Evolutionary conservation across 306 rosid genomes (phyloP).

Genomic region (Purshia tridentata): DNA sequence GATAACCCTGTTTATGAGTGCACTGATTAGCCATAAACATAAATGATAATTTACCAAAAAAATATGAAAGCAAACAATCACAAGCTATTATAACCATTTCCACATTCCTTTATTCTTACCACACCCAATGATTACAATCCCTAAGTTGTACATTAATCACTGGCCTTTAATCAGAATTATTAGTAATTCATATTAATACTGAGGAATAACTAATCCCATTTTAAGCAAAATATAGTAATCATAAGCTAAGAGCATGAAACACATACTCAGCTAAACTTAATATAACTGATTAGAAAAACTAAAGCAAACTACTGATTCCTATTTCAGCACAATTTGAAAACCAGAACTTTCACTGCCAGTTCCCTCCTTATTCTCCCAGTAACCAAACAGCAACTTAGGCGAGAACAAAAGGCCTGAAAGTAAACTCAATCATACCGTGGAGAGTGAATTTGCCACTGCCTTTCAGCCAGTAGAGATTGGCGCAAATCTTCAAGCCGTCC

Average conservation of each 20-base stretch:
- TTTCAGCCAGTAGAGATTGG: slow-evolving; percentile 86
- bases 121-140: neutral
- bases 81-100: neutral
- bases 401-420: neutral
- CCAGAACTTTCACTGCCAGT: neutral
- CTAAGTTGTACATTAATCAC: neutral
- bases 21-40: slow-evolving; percentile 21
- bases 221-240: neutral
- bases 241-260: neutral
- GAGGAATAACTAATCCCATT: slow-evolving; percentile 4
- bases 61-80: neutral
- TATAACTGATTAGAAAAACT: neutral
- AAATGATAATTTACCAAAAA: neutral
- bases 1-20: slow-evolving; percentile 50
- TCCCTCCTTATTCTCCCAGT: neutral
- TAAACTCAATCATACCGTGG: slow-evolving; percentile 42
- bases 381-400: slow-evolving; percentile 10
- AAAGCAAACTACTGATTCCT: neutral
- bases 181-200: neutral
- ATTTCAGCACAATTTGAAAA: neutral
- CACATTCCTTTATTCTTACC: neutral
- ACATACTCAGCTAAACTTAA: neutral
- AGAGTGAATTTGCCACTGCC: slow-evolving; percentile 87
- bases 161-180: neutral
- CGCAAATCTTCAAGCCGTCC: slow-evolving; percentile 81